Conservation (phyloP, 305 asterid species). For the Withania somnifera region DNA sequence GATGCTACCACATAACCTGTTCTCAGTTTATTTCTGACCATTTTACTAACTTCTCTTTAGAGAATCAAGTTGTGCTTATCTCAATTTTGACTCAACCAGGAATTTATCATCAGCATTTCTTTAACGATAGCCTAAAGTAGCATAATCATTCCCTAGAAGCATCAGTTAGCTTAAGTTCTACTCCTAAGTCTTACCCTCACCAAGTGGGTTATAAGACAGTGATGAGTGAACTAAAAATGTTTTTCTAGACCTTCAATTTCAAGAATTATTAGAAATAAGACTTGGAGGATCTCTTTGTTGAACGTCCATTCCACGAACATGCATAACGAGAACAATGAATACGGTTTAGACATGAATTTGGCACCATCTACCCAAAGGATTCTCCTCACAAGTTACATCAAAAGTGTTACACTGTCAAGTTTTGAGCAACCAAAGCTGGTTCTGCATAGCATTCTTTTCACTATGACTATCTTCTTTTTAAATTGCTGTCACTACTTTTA, state of each 20-base stretch:
- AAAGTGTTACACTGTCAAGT: neutral
- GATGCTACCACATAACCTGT: neutral
- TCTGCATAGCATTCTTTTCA: neutral
- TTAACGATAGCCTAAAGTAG: neutral
- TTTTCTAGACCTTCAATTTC: neutral
- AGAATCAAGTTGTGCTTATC: neutral
- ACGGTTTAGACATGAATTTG: neutral
- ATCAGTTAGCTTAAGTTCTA: neutral
- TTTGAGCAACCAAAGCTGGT: neutral
- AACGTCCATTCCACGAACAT: neutral
- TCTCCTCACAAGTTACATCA: neutral
- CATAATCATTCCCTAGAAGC: neutral
- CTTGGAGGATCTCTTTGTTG: neutral
- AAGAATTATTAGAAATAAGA: neutral
- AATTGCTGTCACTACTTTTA: neutral
- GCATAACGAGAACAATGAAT: neutral
- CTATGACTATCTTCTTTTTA: neutral
- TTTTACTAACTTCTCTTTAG: neutral
- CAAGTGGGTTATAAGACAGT: neutral
- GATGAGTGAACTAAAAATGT: neutral
- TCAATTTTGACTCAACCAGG: neutral
- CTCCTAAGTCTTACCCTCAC: neutral
- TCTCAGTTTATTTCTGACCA: neutral
- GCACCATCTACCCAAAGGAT: neutral
- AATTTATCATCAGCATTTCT: neutral